phyloP scores from a whole-genome alignment of 2,329 filamentous ascomycete species.

The Bipolaris victoriae region DNA sequence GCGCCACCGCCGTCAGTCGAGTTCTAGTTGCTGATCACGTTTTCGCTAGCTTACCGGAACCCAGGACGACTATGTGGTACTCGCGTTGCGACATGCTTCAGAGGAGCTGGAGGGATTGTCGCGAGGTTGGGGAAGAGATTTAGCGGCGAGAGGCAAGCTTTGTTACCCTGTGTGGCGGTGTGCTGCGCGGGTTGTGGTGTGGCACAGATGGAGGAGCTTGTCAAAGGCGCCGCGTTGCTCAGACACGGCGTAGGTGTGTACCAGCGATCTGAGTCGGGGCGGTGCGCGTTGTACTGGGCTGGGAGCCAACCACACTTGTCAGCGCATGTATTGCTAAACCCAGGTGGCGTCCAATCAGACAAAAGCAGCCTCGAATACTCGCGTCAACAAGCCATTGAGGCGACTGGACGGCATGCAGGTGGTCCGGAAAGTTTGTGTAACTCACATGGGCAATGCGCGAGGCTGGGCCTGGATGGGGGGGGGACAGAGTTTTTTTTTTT shows the following conservation, averaged over 20 bases:
- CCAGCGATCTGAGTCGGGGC: slow-evolving; percentile 25
- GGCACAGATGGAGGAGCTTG: slow-evolving; percentile 41
- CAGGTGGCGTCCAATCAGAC: slow-evolving; percentile 30
- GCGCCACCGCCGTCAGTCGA: slow-evolving; percentile 35
- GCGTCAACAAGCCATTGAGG: slow-evolving; percentile 26
- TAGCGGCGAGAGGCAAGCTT: slow-evolving; percentile 21
- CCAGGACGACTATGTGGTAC: slow-evolving; percentile 53
- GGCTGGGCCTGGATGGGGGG: slow-evolving; percentile 6
- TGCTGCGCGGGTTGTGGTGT: slow-evolving; percentile 15
- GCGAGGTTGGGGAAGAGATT: slow-evolving; percentile 12
- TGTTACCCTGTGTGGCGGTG: slow-evolving; percentile 31
- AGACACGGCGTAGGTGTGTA: slow-evolving; percentile 28
- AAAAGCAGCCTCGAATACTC: slow-evolving; percentile 12
- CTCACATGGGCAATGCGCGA: slow-evolving; percentile 13
- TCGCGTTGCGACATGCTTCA: slow-evolving; percentile 50
- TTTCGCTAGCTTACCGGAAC: slow-evolving; percentile 45
- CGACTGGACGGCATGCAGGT: slow-evolving; percentile 13
- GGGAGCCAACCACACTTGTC: slow-evolving; percentile 40
- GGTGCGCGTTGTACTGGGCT: slow-evolving; percentile 31
- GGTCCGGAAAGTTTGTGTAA: slow-evolving; percentile 5
- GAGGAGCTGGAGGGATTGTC: slow-evolving; percentile 14
- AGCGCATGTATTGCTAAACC: slow-evolving; percentile 31
- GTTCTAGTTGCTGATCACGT: slow-evolving; percentile 22
- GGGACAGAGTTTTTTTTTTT: slow-evolving; percentile 14
- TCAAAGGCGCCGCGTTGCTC: slow-evolving; percentile 29